Evolutionary conservation across 2,329 filamentous ascomycete species (phyloP).

Genomic region (Xylariaceae sp.): DNA sequence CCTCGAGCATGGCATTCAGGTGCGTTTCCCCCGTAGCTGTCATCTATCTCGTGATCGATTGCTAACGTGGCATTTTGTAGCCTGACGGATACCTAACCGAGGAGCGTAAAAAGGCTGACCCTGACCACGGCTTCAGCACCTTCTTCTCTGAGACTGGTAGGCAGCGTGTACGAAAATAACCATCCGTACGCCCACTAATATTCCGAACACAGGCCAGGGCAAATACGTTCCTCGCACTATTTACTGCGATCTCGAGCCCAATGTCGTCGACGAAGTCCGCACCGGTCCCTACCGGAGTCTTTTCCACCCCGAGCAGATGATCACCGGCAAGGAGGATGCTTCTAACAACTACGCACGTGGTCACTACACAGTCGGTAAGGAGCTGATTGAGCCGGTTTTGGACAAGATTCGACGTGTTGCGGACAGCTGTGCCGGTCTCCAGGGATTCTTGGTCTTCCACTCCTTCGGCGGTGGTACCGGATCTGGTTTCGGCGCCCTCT

Average conservation of each 20-base stretch:
- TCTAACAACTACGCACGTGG: slow-evolving; percentile 99
- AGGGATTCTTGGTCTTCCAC: slow-evolving; percentile 99
- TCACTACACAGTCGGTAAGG: slow-evolving; percentile 99
- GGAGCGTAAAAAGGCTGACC: slow-evolving; percentile 88
- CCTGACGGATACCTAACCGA: slow-evolving; percentile 98
- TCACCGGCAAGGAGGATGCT: slow-evolving; percentile 99
- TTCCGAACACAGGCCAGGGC: slow-evolving; percentile 66
- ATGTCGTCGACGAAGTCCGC: slow-evolving; percentile 98
- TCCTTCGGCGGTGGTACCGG: slow-evolving; percentile 98
- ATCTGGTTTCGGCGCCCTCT: slow-evolving; percentile 94
- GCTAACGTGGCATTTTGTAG: slow-evolving; percentile 46
- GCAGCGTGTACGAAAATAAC: slow-evolving; percentile 15
- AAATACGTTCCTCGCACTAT: slow-evolving; percentile 99
- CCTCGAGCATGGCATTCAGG: slow-evolving; percentile 99
- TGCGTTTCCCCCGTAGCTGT: slow-evolving; percentile 43
- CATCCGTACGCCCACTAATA: slow-evolving; percentile 11
- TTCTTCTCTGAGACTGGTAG: slow-evolving; percentile 99
- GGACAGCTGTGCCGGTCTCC: slow-evolving; percentile 95
- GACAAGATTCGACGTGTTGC: slow-evolving; percentile 97
- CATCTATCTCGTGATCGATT: slow-evolving; percentile 4
- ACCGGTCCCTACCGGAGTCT: slow-evolving; percentile 93
- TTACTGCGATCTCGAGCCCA: slow-evolving; percentile 99
- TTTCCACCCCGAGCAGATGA: slow-evolving; percentile 99
- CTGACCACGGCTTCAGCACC: slow-evolving; percentile 97
- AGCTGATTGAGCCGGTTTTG: slow-evolving; percentile 95